Base-by-base conservation (phyloP, 106 monocot species). In the Dendrobium catenatum region DNA sequence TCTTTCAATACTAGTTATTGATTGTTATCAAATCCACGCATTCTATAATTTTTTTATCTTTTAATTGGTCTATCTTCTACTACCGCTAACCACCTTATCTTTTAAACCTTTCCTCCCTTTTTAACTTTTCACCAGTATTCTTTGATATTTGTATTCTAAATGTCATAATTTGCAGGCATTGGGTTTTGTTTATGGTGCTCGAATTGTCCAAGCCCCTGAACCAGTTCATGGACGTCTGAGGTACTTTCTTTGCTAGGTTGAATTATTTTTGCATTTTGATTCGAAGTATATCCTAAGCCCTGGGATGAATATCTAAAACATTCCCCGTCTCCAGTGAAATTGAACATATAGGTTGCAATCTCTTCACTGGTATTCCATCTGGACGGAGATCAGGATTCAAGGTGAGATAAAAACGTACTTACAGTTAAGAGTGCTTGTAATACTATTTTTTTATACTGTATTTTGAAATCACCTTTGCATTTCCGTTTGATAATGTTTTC, bases 201-300 rank as follows among this genome's bases (percentile, higher is more conserved):
- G 84, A 83, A 85, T 99, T 80, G 79, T 90, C 26, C 95, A 95
- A 87, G 99, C 99, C 54, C 93, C 93, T 58, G 93, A 95, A 83
- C 95, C 99, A 82, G 84, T 99, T 85, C 99, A 99, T 81, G 95
- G 99, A 43, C 90, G 94, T 44, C 85, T 99, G 17, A 99, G 95
- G 99, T 93, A 68, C 56, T 11, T 17, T 72, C n/a, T 84, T 44
- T 54, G 7, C 9, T 77, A 16, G n/a, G 56, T 48, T 80, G 27
- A 75, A 56, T 6, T 43, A 20, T 43, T 42, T 19, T 43, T 74
- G 43, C 76, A 22, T 76, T 49, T 42, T 51, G 49, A 48, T 24
- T 43, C 26, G 13, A 76, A 76, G 27, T 27, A 47, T 49, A 20
- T 75, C n/a, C 43, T 6, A 75, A 8, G 76, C 5, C 47, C 19